Evolutionary conservation across 768 basidiomycete genomes (phyloP).

Genomic region (Inosperma sp.): DNA sequence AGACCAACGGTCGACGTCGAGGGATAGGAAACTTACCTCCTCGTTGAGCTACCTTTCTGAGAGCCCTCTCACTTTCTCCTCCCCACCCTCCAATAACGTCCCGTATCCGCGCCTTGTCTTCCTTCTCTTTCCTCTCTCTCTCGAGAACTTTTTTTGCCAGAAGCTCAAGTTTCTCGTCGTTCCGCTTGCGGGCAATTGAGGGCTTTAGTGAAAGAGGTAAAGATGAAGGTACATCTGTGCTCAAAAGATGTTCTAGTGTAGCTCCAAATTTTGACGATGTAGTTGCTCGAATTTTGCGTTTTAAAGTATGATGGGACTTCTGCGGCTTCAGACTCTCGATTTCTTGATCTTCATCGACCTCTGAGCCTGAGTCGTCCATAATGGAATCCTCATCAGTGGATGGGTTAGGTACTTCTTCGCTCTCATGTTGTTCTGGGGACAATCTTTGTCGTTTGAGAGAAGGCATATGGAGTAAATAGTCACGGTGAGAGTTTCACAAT

Average conservation of each 20-base stretch:
- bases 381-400: conserved; percentile 16
- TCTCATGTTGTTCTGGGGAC: conserved; percentile 27
- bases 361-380: conserved; percentile 18
- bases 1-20: neutral
- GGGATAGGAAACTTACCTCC: conserved; percentile 51
- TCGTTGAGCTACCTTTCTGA: conserved; percentile 80
- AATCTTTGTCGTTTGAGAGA: conserved; percentile 52
- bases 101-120: conserved; percentile 60
- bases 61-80: conserved; percentile 68
- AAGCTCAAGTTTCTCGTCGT: conserved; percentile 71
- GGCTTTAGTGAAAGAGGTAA: conserved; percentile 78
- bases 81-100: conserved; percentile 89
- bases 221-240: conserved; percentile 64
- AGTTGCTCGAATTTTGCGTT: conserved; percentile 80
- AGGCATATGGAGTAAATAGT: conserved; percentile 36
- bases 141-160: conserved; percentile 69
- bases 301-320: conserved; percentile 77
- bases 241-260: conserved; percentile 66
- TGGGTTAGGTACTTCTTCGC: conserved; percentile 15
- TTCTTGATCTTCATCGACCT: conserved; percentile 57
- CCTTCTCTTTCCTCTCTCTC: conserved; percentile 67
- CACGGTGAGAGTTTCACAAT: neutral
- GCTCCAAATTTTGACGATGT: conserved; percentile 69
- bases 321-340: conserved; percentile 47
- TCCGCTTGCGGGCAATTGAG: conserved; percentile 59